Conservation (phyloP, 2,329 filamentous ascomycete species). For the Talaromyces sp. region DNA sequence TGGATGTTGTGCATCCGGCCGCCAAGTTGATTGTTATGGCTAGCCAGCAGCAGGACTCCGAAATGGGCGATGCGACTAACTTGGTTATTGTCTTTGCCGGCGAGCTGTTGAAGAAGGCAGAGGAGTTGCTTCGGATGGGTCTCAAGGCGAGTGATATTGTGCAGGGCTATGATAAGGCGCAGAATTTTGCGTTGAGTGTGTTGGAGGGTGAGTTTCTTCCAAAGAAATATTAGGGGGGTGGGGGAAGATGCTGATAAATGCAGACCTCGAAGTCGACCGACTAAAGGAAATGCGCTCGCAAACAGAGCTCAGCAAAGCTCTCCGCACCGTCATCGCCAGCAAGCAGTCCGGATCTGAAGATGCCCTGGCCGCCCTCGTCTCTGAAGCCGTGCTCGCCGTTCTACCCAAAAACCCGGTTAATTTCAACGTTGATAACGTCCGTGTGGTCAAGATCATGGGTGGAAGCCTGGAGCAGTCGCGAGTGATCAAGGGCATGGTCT, state of each 20-base stretch:
- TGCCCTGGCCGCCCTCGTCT: slow-evolving; percentile 76
- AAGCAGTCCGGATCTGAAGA: slow-evolving; percentile 96
- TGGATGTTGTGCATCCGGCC: slow-evolving; percentile 96
- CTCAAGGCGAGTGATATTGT: slow-evolving; percentile 98
- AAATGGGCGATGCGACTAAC: slow-evolving; percentile 99
- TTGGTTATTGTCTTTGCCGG: slow-evolving; percentile 93
- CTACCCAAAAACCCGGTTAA: slow-evolving; percentile 91
- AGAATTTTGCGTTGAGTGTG: slow-evolving; percentile 75
- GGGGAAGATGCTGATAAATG: neutral
- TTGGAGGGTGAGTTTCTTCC: slow-evolving; percentile 66
- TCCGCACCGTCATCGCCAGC: slow-evolving; percentile 89
- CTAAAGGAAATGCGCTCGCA: slow-evolving; percentile 76
- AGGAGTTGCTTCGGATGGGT: slow-evolving; percentile 93
- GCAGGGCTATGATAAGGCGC: slow-evolving; percentile 89
- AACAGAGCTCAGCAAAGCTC: slow-evolving; percentile 85
- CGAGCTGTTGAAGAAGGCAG: slow-evolving; percentile 92
- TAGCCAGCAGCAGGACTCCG: slow-evolving; percentile 94
- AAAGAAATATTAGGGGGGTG: no score
- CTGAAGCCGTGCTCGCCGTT: slow-evolving; percentile 77
- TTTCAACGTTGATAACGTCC: slow-evolving; percentile 98
- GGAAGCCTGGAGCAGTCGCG: slow-evolving; percentile 88
- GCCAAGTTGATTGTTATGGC: slow-evolving; percentile 98
- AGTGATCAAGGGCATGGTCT: slow-evolving; percentile 97
- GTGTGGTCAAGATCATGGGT: slow-evolving; percentile 99
- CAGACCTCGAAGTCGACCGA: slow-evolving; percentile 79